phyloP scores from a whole-genome alignment of 1,284 basidiomycete species.

The Boletus mariae region DNA sequence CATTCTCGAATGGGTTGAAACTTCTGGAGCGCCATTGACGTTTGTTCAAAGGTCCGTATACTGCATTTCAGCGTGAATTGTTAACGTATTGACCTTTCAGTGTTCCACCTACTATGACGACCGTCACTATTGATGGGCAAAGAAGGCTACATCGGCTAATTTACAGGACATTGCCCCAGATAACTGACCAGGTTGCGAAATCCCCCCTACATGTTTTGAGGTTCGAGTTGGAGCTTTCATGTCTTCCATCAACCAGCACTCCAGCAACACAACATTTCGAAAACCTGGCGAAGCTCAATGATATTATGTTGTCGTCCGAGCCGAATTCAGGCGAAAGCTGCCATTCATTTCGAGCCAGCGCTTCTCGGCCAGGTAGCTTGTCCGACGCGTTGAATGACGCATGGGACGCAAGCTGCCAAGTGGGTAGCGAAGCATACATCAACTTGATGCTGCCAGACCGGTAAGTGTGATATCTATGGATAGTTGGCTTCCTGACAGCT shows the following conservation, averaged over 20 bases:
- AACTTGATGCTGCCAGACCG: conserved; percentile 59
- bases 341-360: not conserved
- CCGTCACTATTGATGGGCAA: conserved; percentile 36
- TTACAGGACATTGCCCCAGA: conserved; percentile 43
- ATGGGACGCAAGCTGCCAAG: conserved; percentile 14
- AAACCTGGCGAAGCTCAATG: not conserved
- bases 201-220: conserved; percentile 29
- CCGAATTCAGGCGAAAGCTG: not conserved
- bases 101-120: conserved; percentile 42
- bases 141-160: conserved; percentile 50
- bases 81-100: conserved; percentile 32
- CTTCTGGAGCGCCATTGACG: conserved; percentile 32
- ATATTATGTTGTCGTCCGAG: not conserved
- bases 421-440: conserved; percentile 29
- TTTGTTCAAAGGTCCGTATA: conserved; percentile 55
- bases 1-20: conserved; percentile 47
- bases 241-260: not conserved
- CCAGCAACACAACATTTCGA: not conserved
- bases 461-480: conserved; percentile 33
- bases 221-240: conserved; percentile 36
- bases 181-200: conserved; percentile 5
- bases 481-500: conserved; percentile 8
- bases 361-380: not conserved
- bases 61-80: not conserved
- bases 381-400: not conserved